phyloP scores from a whole-genome alignment of 2,329 filamentous ascomycete genomes.

The Thielaviopsis musarum region DNA sequence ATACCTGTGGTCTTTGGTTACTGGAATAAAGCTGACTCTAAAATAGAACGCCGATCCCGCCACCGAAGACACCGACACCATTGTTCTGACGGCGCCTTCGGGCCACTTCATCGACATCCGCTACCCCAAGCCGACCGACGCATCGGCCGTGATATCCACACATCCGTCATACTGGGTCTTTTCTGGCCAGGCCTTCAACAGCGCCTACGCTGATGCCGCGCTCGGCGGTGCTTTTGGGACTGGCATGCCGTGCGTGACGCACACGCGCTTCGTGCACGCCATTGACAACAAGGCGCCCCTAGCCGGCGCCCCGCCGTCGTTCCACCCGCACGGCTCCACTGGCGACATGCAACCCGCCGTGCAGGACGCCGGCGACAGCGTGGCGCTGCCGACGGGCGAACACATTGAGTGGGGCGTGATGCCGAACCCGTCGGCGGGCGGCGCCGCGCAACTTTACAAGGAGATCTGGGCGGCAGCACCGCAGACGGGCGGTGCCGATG shows the following conservation, averaged over 20 bases:
- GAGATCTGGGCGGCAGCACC: slow-evolving; percentile 37
- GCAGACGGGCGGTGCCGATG: background rate
- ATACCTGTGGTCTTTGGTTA: too few species aligned
- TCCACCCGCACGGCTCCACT: too few species aligned
- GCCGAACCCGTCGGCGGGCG: slow-evolving; percentile 37
- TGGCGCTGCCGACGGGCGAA: slow-evolving; percentile 21
- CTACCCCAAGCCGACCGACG: slow-evolving; percentile 18
- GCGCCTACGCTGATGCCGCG: background rate
- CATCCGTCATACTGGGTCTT: slow-evolving; percentile 6
- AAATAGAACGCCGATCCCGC: slow-evolving; percentile 1
- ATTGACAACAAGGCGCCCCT: slow-evolving; percentile 36
- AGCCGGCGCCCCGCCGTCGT: slow-evolving; percentile 17
- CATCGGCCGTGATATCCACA: background rate
- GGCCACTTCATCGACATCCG: slow-evolving; percentile 46
- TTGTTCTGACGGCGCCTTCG: slow-evolving; percentile 44
- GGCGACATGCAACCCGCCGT: background rate
- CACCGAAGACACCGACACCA: slow-evolving; percentile 22
- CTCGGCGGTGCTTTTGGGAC: background rate
- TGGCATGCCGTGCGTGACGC: slow-evolving; percentile 13
- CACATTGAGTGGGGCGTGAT: slow-evolving; percentile 42
- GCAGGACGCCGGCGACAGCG: slow-evolving; percentile 40
- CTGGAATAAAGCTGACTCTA: background rate
- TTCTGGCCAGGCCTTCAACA: background rate
- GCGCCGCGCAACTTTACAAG: slow-evolving; percentile 37
- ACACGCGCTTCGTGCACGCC: slow-evolving; percentile 37